Evolutionary conservation across 768 basidiomycete species (phyloP).

Genomic region (Tylopilus felleus): DNA sequence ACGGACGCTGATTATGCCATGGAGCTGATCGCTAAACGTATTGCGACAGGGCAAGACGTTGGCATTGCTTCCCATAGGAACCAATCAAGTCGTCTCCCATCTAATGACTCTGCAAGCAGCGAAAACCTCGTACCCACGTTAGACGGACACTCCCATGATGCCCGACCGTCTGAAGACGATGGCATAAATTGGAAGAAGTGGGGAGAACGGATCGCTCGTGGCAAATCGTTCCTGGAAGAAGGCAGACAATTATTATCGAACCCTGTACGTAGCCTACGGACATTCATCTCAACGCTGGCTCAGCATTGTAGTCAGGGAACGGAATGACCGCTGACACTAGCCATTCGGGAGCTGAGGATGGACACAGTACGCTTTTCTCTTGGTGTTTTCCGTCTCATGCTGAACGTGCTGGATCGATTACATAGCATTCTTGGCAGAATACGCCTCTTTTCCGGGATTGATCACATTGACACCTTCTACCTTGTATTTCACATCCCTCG

Average conservation of each 20-base stretch:
- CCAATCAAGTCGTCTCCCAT: slow-evolving; percentile 11
- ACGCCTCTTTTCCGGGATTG: slow-evolving; percentile 51
- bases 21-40: slow-evolving; percentile 60
- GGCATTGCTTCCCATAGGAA: slow-evolving; percentile 30
- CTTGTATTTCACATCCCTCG: slow-evolving; percentile 55
- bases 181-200: slow-evolving; percentile 56
- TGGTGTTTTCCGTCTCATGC: not conserved
- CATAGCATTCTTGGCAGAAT: slow-evolving; percentile 60
- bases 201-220: slow-evolving; percentile 44
- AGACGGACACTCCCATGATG: not conserved
- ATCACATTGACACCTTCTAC: slow-evolving; percentile 51
- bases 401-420: not conserved
- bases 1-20: slow-evolving; percentile 72
- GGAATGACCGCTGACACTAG: not conserved
- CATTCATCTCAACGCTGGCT: slow-evolving; percentile 7
- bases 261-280: slow-evolving; percentile 30
- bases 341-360: slow-evolving; percentile 17
- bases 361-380: slow-evolving; percentile 33
- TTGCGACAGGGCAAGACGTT: slow-evolving; percentile 52
- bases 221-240: slow-evolving; percentile 44
- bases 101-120: slow-evolving; percentile 14
- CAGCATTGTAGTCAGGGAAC: slow-evolving; percentile 9
- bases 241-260: slow-evolving; percentile 39
- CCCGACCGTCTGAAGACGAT: slow-evolving; percentile 6
- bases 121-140: not conserved